A percentile compares a stretch with the other conserved stretches of the same genome.
phyloP scores from a whole-genome alignment of 1,284 basidiomycete genomes.

The Leucoagaricus sp. region DNA sequence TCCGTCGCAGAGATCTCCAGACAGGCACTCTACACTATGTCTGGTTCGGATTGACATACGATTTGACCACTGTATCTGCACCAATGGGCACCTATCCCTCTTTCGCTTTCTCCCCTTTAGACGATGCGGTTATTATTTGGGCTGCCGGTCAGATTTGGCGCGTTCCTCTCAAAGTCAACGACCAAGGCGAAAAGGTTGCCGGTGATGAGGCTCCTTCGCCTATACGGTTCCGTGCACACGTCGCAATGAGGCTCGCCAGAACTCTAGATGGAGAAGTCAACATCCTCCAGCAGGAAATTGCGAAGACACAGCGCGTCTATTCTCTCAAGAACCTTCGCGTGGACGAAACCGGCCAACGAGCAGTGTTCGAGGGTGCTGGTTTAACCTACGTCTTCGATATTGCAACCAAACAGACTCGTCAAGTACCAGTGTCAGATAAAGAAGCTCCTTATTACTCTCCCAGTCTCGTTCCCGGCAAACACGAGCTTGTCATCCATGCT shows the following conservation, averaged over 20 bases:
- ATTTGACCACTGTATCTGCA: constrained; percentile 59
- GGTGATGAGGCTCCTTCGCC: constrained; percentile 41
- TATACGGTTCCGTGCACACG: constrained; percentile 60
- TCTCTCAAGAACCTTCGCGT: constrained; percentile 62
- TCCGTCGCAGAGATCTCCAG: constrained; percentile 53
- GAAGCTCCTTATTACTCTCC: constrained; percentile 66
- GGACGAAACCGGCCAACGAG: constrained; percentile 50
- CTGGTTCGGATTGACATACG: constrained; percentile 73
- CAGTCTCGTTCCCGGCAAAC: constrained; percentile 54
- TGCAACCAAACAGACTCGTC: constrained; percentile 30
- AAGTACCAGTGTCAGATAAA: constrained; percentile 50
- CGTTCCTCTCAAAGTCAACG: constrained; percentile 55
- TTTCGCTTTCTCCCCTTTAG: constrained; percentile 64
- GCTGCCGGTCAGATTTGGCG: constrained; percentile 67
- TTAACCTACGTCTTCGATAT: constrained; percentile 52
- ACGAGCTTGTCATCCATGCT: constrained; percentile 57
- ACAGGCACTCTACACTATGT: constrained; percentile 64
- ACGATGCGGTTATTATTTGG: constrained; percentile 70
- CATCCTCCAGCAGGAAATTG: constrained; percentile 52
- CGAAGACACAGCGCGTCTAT: constrained; percentile 53
- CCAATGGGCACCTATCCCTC: constrained; percentile 79
- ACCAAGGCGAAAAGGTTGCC: constrained; percentile 48
- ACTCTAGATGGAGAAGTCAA: constrained; percentile 51
- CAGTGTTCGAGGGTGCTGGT: constrained; percentile 57
- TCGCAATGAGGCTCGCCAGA: constrained; percentile 64